phyloP scores from a whole-genome alignment of 164 flowering plant genomes.

The Cinnamomum chago region DNA sequence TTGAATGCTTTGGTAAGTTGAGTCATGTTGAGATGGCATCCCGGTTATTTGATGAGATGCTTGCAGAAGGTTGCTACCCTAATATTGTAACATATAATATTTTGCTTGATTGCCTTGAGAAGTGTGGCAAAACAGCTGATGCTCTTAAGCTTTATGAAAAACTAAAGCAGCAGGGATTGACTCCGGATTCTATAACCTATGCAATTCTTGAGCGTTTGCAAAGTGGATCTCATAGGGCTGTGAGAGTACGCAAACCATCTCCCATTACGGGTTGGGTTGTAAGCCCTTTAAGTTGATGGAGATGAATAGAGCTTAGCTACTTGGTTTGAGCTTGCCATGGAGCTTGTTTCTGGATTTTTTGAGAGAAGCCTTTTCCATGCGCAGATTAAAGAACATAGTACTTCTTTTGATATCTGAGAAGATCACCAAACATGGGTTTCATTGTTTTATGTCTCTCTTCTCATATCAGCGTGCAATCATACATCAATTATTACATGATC shows the following conservation, averaged over 20 bases:
- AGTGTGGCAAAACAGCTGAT: conserved; percentile 71
- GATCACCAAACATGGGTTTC: not conserved
- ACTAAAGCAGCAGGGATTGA: conserved; percentile 77
- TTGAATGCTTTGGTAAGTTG: conserved; percentile 93
- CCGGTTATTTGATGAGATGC: conserved; percentile 79
- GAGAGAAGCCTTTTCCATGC: not conserved
- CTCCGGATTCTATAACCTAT: conserved; percentile 88
- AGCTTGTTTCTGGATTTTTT: too few relatives aligned
- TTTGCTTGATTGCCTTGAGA: conserved; percentile 84
- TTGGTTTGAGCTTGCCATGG: not conserved
- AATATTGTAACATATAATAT: conserved; percentile 93
- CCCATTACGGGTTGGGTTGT: conserved; percentile 93
- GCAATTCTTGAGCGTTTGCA: conserved; percentile 74
- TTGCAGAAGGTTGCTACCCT: conserved; percentile 66
- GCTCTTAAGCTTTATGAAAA: conserved; percentile 85
- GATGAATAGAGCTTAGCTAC: not conserved
- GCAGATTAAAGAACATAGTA: too few relatives aligned
- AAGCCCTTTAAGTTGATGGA: conserved; percentile 61
- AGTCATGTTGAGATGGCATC: conserved; percentile 82
- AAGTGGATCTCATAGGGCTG: conserved; percentile 53
- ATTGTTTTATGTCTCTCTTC: not conserved
- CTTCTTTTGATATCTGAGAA: not conserved
- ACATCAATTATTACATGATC: not conserved
- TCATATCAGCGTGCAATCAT: not conserved
- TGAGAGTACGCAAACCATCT: conserved; percentile 55